Evolutionary conservation across 352 stramenopile genomes (phyloP).

Genomic region (Pythium angustatum): DNA sequence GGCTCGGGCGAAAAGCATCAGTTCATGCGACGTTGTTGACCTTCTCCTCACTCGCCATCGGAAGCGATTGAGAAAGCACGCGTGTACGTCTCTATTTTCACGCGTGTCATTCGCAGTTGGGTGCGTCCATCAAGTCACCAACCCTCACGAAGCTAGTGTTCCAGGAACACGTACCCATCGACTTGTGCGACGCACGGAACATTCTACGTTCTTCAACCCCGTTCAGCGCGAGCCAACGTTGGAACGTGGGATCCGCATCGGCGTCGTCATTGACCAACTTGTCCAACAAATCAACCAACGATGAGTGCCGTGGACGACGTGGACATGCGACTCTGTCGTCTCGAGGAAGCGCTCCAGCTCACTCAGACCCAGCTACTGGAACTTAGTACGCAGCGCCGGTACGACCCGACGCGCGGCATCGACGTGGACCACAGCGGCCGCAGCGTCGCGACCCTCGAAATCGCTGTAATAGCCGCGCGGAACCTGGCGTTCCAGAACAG

Average conservation of each 20-base stretch:
- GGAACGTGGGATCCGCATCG: background rate
- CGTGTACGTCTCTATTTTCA: background rate
- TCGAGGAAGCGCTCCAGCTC: constrained; percentile 50
- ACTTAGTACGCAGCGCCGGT: constrained; percentile 48
- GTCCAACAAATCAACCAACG: background rate
- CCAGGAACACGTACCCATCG: constrained; percentile 9
- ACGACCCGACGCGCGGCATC: constrained; percentile 46
- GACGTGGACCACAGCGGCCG: constrained; percentile 50
- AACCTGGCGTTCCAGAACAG: constrained; percentile 50
- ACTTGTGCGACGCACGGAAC: background rate
- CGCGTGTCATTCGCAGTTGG: background rate
- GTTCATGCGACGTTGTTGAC: background rate
- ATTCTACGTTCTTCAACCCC: background rate
- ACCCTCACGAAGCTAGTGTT: background rate
- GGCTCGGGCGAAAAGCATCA: background rate
- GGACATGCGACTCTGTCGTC: constrained; percentile 49
- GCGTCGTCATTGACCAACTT: background rate
- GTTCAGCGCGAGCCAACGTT: background rate
- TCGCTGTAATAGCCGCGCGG: constrained; percentile 42
- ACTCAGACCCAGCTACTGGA: constrained; percentile 45
- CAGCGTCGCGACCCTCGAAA: constrained; percentile 49
- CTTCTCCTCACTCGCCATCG: constrained; percentile 1
- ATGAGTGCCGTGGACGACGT: constrained; percentile 77
- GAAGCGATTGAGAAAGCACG: constrained; percentile 2
- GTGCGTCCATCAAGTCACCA: background rate